These are phyloP conservation scores for Pyrenophora seminiperda DNA, from an alignment of 2,329 filamentous ascomycete genomes.

Conservation along the genomic window DNA sequence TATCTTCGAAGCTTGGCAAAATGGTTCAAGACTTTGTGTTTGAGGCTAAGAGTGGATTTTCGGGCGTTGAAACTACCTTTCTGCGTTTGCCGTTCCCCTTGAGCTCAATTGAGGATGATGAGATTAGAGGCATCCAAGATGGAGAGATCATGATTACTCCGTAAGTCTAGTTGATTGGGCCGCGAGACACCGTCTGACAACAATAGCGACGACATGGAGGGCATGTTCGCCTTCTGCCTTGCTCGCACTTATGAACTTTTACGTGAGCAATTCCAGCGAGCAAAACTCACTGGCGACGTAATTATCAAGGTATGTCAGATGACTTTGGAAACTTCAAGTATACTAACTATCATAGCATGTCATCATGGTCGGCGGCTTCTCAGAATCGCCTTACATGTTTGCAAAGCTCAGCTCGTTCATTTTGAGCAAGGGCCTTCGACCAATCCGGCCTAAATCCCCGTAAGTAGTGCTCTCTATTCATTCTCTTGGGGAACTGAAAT, in stretches of 20 bases:
- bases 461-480: slow-evolving; percentile 10
- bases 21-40: slow-evolving; percentile 32
- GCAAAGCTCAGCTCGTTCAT: slow-evolving; percentile 16
- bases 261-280: slow-evolving; percentile 14
- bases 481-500: too few species aligned
- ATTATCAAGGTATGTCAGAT: slow-evolving; percentile 19
- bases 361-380: slow-evolving; percentile 38
- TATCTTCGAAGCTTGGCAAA: slow-evolving; percentile 13
- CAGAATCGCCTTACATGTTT: slow-evolving; percentile 32
- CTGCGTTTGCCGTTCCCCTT: slow-evolving; percentile 25
- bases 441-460: slow-evolving; percentile 24
- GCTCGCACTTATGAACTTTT: slow-evolving; percentile 22
- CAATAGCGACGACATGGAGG: slow-evolving; percentile 21
- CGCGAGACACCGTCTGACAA: not conserved
- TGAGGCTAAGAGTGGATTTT: slow-evolving; percentile 30
- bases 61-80: slow-evolving; percentile 21
- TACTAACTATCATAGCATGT: slow-evolving; percentile 17
- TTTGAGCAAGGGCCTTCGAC: not conserved
- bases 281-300: not conserved
- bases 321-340: too few species aligned
- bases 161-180: slow-evolving; percentile 11
- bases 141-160: slow-evolving; percentile 29
- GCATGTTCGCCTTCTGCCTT: slow-evolving; percentile 28
- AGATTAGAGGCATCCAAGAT: slow-evolving; percentile 23
- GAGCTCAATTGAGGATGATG: slow-evolving; percentile 25